Base-by-base conservation (phyloP, 83 land plant genomes). In the Thuja plicata region DNA sequence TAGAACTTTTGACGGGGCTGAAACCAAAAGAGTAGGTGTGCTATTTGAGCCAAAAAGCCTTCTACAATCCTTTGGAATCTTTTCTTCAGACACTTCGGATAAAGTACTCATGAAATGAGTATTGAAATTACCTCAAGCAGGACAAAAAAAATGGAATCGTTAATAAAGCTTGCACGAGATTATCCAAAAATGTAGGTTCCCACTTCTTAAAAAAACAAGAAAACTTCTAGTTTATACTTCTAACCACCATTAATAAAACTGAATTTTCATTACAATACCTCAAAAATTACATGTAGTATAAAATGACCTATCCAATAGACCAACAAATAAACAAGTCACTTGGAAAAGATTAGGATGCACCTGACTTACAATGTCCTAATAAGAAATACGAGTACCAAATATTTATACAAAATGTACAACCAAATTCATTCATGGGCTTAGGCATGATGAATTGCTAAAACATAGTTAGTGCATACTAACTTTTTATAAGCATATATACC, bases 111-210 rank as follows among this genome's bases (percentile, higher is more conserved):
- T 52, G 1, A 38, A 88, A 46, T 48, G 30, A 37, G 11, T 11
- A 8, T 35, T 48, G 5, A 32, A 43, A 52, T 80, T 13, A 96
- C 99, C 99, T 98, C 98, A 35, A 98, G 94, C 88, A 98, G 79
- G 32, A n/a, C n/a, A 98, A 96, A 90, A 98, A 97, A 93, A 93
- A 94, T 40, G 99, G n/a, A 87, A 97, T 97, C 97, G 95, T 97
- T n/a, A n/a, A n/a, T n/a, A n/a, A n/a, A n/a, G n/a, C n/a, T n/a
- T n/a, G n/a, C n/a, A n/a, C n/a, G n/a, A 95, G 97, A 93, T 98
- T 98, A 48, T n/a, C n/a, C n/a, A 97, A 88, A 71, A 98, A 95
- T 79, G 99, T 98, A 55, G 99, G 99, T 55, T 97, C 96, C 43
- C 99, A 93, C 32, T n/a, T 95, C 93, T 98, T 98, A 89, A 90